Evolutionary conservation across 2,329 filamentous ascomycete species (phyloP).

Genomic region (Neoarthrinium moseri): DNA sequence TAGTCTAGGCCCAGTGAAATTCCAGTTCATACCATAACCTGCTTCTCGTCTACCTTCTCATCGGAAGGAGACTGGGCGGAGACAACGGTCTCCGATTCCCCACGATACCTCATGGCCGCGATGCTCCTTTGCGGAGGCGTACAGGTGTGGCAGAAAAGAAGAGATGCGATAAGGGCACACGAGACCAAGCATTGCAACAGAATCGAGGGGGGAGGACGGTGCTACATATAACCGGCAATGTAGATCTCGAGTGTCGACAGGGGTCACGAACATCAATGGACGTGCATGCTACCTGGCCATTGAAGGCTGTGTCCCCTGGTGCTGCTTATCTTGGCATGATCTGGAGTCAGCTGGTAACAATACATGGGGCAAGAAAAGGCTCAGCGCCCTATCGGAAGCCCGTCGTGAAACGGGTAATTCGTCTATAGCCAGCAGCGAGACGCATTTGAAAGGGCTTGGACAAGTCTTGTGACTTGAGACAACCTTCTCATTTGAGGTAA

Average conservation of each 20-base stretch:
- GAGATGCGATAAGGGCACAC: not conserved
- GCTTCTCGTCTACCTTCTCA: slow-evolving; percentile 6
- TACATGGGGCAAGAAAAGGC: not conserved
- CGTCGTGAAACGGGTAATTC: slow-evolving; percentile 4
- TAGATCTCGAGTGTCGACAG: not conserved
- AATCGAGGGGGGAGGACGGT: not conserved
- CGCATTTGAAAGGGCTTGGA: not conserved
- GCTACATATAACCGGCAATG: not conserved
- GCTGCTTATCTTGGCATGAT: no score
- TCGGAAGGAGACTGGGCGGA: not conserved
- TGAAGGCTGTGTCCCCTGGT: not conserved
- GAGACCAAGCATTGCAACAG: not conserved
- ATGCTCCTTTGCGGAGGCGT: not conserved
- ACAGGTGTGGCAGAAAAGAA: not conserved
- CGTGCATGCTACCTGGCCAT: not conserved
- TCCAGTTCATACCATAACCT: no score
- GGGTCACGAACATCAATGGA: not conserved
- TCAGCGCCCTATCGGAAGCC: not conserved
- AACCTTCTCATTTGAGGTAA: slow-evolving; percentile 5
- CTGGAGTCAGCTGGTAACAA: no score
- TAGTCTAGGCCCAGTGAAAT: no score
- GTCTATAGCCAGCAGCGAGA: not conserved
- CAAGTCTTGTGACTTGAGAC: not conserved
- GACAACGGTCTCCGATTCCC: slow-evolving; percentile 4
- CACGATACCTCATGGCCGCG: slow-evolving; percentile 2